Base-by-base conservation (phyloP, 306 rosid genomes). In the Cercis canadensis region DNA sequence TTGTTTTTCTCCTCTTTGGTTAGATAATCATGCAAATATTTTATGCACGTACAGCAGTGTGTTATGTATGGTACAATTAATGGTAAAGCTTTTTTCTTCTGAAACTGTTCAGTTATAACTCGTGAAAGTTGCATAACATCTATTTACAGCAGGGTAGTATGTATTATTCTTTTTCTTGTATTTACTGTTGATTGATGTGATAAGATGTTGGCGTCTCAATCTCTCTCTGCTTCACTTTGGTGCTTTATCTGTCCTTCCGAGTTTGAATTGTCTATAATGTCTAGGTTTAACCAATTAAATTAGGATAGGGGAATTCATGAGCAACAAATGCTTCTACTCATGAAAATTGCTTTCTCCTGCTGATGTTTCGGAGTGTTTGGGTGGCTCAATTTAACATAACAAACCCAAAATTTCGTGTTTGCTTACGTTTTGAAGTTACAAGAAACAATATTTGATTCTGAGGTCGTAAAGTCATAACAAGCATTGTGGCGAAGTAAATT, bases 131-230 rank as follows among this genome's bases (percentile, higher is more conserved):
- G 39, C 50, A 18, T 37, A 40, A 29, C 24, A 24, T 36, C 44
- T 44, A 37, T 21, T 41, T n/a, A n/a, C n/a, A n/a, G n/a, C n/a
- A n/a, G n/a, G n/a, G n/a, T n/a, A n/a, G n/a, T n/a, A n/a, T n/a
- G n/a, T n/a, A n/a, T n/a, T n/a, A 16, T n/a, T 60, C 16, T 45
- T 11, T 56, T 56, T 11, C 6, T 29, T 24, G 33, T 11, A 41
- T 7, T 45, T 44, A 11, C 43, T 15, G 24, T n/a, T n/a, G n/a
- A n/a, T n/a, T n/a, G n/a, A n/a, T n/a, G n/a, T 6, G 7, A 44
- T 62, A 62, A 11, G 51, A 5, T 51, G 70, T 17, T 41, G 67
- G 18, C 67, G 12, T 37, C 43, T 37, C 7, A 37, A 37, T 37
- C 43, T 37, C 43, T 37, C 43, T 37, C 43, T 37, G 8, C 10